Conservation (phyloP, 169 alveolate genomes). For the Babesia sp. region DNA sequence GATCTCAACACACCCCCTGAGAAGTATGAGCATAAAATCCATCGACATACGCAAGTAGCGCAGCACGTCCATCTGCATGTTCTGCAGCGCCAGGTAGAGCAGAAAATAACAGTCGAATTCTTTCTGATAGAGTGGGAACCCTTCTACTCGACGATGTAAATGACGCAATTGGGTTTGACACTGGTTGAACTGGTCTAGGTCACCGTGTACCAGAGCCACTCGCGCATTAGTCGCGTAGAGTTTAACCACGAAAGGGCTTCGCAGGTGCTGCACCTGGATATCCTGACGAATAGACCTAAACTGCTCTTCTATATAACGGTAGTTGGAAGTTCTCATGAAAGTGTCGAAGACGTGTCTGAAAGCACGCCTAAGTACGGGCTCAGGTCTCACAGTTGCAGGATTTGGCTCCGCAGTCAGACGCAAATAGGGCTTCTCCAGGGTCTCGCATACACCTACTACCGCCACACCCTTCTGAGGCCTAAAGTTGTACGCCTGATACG, state of each 20-base stretch:
- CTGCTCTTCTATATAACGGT: conserved; percentile 86
- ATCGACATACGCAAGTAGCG: conserved; percentile 45
- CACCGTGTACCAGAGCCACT: conserved; percentile 88
- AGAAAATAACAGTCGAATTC: conserved; percentile 70
- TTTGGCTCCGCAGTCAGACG: conserved; percentile 65
- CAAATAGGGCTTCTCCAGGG: conserved; percentile 56
- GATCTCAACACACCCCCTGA: conserved; percentile 11
- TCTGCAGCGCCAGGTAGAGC: conserved; percentile 72
- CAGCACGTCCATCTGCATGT: conserved; percentile 67
- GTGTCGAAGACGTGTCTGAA: conserved; percentile 70
- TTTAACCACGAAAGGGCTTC: conserved; percentile 83
- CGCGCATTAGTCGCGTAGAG: conserved; percentile 93
- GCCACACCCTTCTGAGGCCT: conserved; percentile 24
- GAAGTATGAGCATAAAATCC: neutral
- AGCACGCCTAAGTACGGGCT: conserved; percentile 49
- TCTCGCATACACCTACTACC: conserved; percentile 47
- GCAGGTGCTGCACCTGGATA: conserved; percentile 89
- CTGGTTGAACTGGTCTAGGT: conserved; percentile 91
- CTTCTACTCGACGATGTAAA: conserved; percentile 52
- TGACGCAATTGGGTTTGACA: conserved; percentile 90
- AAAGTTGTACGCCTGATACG: conserved; percentile 42
- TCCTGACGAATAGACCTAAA: conserved; percentile 91
- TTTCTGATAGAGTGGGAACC: conserved; percentile 3
- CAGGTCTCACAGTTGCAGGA: conserved; percentile 62
- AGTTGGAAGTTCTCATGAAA: conserved; percentile 71